Base-by-base conservation (phyloP, 192 early-diverging fungal genomes). In the Endogone sp. region DNA sequence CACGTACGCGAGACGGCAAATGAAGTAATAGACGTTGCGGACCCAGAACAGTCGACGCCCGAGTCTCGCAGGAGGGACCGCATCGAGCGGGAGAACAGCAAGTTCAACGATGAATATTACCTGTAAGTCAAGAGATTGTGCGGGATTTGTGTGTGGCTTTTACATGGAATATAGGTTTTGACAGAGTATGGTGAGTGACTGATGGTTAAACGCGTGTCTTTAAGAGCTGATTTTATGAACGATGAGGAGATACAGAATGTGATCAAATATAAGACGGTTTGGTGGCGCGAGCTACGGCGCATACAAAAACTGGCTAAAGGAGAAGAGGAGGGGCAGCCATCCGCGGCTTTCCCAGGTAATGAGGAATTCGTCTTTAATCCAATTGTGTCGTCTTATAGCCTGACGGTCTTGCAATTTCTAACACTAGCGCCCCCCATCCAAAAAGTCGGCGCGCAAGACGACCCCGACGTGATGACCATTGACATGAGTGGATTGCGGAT, bases 71-170 rank as follows among this genome's bases (percentile, higher is more conserved):
- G 89, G 2, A 66, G 82, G 21, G 79, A 85, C 31, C 79, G 95
- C 24, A 73, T 92, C 4, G 78, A 82, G 4, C 72, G 72, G 1
- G 96, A 99, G 67, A 87, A 99, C 56, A 73, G 74, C 22, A 93
- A 93, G 61, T 99, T 99, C 80, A 92, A 98, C 71, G 88, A 90
- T 26, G 95, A 95, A 26, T 85, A 98, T 71, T 99, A 97, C 72
- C 89, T 94, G 84, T 89, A 78, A 70, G 86, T 75, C n/a, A n/a
- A n/a, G n/a, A n/a, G n/a, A n/a, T n/a, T n/a, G n/a, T n/a, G n/a
- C n/a, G n/a, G n/a, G n/a, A n/a, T n/a, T n/a, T 2, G 55, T 11
- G 9, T 56, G 22, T 27, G 57, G n/a, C n/a, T n/a, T n/a, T n/a
- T n/a, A n/a, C n/a, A n/a, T n/a, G n/a, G n/a, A n/a, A n/a, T n/a